Evolutionary conservation across 306 rosid species (phyloP), one percentile per base, ranked within the genome.

Genomic region (Rosa lucieae): DNA sequence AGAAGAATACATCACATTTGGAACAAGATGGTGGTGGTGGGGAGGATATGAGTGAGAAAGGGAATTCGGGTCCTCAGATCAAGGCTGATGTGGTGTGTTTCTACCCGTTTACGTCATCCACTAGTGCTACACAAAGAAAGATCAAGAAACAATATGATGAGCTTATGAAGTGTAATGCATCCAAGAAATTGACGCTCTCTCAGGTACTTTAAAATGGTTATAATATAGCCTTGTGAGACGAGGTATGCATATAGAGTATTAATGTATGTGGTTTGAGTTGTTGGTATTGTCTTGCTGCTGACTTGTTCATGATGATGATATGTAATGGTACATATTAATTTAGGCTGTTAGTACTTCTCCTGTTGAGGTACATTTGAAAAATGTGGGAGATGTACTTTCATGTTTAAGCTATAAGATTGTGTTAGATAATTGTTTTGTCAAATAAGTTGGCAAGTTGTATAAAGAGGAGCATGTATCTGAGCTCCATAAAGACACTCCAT

Each of bases 91-190:
- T 93, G 70, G 84, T 83, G 4, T 77, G 90, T 53, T 75, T 88
- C 8, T 93, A 88, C 81, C 97, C 98, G 76, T 89, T 89, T 70
- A 93, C 98, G 4, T 87, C 93, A 47, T 87, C 98, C 0, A 87
- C 89, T 67, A 91, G 97, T 80, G 84, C 86, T 65, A 89, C 89
- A 76, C 98, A 93, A 89, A 91, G 97, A 77, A 91, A 83, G 88
- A 93, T 93, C 83, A 93, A 93, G 85, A 90, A 79, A 29, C 97
- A 90, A 81, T 91, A 93, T 42, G 97, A 91, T 75, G 94, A 93
- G 65, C 91, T 93, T 5, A 87, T 93, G 81, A 87, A 88, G 73
- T 88, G 87, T 77, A 88, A 89, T 39, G 90, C 84, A 37, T 78
- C 91, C 17, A 89, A 86, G 88, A 86, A 84, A 79, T 70, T 93